Conservation (phyloP, 1,284 basidiomycete genomes). For the Ceratobasidium sp. region DNA sequence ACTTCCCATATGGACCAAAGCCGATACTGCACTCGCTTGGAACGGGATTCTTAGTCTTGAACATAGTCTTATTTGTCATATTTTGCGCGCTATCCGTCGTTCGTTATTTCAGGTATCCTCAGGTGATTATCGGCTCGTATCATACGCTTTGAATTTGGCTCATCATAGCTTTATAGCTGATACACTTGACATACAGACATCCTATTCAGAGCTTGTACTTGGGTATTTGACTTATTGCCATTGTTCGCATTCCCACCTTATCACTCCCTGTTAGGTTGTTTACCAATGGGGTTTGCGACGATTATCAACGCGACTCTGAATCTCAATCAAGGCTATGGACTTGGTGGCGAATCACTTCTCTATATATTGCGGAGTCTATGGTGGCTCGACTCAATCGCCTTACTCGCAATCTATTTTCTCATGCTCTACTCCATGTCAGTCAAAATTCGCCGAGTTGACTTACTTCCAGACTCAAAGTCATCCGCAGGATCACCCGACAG, state of each 20-base stretch:
- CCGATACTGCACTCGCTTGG: slow-evolving; percentile 7
- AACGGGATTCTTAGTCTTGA: slow-evolving; percentile 15
- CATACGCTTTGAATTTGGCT: background rate
- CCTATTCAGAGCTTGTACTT: slow-evolving; percentile 37
- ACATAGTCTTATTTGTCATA: slow-evolving; percentile 2
- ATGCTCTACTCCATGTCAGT: slow-evolving; percentile 36
- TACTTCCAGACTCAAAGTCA: background rate
- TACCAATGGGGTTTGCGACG: slow-evolving; percentile 39
- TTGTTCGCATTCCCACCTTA: background rate
- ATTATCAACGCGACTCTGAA: slow-evolving; percentile 39
- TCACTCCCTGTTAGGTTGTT: slow-evolving; percentile 7
- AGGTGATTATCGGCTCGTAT: slow-evolving; percentile 15
- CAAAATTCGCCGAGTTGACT: background rate
- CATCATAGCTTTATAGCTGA: background rate
- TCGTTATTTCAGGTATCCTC: slow-evolving; percentile 22
- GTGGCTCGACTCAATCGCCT: slow-evolving; percentile 25
- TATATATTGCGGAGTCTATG: slow-evolving; percentile 26
- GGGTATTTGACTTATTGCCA: background rate
- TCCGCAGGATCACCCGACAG: slow-evolving; percentile 28
- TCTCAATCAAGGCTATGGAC: slow-evolving; percentile 11
- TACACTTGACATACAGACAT: slow-evolving; percentile 12
- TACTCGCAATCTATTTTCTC: slow-evolving; percentile 16
- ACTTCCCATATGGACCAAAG: slow-evolving; percentile 27
- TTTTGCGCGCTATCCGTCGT: slow-evolving; percentile 6
- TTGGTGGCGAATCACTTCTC: slow-evolving; percentile 5